Base-by-base conservation (phyloP, 345 rosid species). In the Excoecaria cochinchinensis region DNA sequence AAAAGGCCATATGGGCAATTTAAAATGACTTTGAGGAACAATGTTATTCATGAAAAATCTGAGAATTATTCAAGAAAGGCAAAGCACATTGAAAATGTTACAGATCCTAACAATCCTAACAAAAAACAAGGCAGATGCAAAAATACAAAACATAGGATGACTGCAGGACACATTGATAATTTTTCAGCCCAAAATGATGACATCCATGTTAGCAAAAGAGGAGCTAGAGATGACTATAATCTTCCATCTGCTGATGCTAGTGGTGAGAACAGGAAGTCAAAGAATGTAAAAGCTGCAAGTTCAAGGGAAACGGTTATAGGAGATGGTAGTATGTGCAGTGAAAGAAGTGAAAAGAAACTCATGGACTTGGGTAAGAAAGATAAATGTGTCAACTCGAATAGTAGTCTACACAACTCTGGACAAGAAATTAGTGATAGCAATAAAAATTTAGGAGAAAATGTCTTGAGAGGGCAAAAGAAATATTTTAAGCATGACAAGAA, bases 1-100 rank as follows among this genome's bases (percentile, higher is more conserved):
- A 86, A 80, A 81, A 84, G 77, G 75, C 96, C 99, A 15, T 95
- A 92, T 71, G 55, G 58, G 53, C 81, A 68, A 67, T 79, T 89
- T 65, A 84, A 82, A 82, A 62, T 73, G 60, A 70, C 74, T 59
- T 31, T 14, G 24, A 64, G 81, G 76, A 85, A 81, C 57, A 74
- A 69, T 5, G 12, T 51, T 22, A 73, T 70, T 31, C 61, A 70
- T 24, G 76, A 81, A 36, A 80, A 78, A 65, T 81, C 67, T 52
- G 80, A 69, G 71, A 76, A 70, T 76, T 50, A 53, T 74, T 66
- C 66, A 50, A 76, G 71, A 38, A 75, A 69, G 40, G 17, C 71
- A 67, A 82, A 78, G 70, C 72, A 80, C 70, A 47, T 53, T 59
- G 71, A 81, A 56, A 81, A 74, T 78, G 74, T 48, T 71, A 48